A percentile compares a stretch with the other conserved stretches of the same genome.
Conservation (phyloP, 2,329 filamentous ascomycete species). For the Monascus ruber region DNA sequence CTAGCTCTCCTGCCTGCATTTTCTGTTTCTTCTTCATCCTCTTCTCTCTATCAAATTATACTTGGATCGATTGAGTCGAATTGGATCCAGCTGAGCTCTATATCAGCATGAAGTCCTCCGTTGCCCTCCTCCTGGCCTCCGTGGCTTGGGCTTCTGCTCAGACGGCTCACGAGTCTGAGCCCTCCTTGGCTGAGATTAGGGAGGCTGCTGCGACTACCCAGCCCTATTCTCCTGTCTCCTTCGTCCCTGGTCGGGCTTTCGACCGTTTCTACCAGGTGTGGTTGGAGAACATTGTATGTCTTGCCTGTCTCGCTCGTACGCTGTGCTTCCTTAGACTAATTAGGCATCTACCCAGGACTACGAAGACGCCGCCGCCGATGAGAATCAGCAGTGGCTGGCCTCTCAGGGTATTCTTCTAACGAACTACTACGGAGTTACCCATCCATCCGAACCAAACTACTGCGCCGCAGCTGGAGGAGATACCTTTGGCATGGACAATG, state of each 20-base stretch:
- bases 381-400: constrained; percentile 18
- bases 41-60: background rate
- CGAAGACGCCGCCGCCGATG: constrained; percentile 51
- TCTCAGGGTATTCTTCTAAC: constrained; percentile 49
- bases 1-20: constrained; percentile 2
- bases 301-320: background rate
- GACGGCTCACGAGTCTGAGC: constrained; percentile 14
- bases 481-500: constrained; percentile 60
- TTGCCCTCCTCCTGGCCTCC: constrained; percentile 12
- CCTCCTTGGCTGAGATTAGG: constrained; percentile 17
- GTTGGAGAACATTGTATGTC: constrained; percentile 60
- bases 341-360: constrained; percentile 43
- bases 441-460: constrained; percentile 70
- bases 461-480: constrained; percentile 56
- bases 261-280: constrained; percentile 62
- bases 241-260: constrained; percentile 60
- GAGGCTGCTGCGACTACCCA: constrained; percentile 44
- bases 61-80: too few relatives aligned
- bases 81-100: too few relatives aligned
- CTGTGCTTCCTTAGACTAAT: background rate
- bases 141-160: constrained; percentile 15
- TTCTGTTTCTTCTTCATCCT: constrained; percentile 6
- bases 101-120: constrained; percentile 41
- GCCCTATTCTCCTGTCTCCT: constrained; percentile 50
- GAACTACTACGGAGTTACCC: constrained; percentile 53